Percentiles rank a stretch among this genome's conserved stretches.
Evolutionary conservation across 2,329 filamentous ascomycete species (phyloP).

Genomic region (Epichloe gansuensis): DNA sequence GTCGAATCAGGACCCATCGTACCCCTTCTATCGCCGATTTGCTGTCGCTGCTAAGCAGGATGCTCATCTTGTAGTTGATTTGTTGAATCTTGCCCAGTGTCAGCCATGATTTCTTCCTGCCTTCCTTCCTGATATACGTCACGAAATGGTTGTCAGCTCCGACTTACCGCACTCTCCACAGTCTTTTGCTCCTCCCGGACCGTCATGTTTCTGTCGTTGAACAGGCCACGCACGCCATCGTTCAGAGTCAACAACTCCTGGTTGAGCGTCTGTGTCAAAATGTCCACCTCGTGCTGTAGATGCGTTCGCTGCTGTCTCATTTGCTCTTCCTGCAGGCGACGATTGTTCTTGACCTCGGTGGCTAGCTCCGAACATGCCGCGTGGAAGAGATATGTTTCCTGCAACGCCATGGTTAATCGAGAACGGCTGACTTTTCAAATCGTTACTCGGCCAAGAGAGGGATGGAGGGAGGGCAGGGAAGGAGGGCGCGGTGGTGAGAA

Average conservation of each 20-base stretch:
- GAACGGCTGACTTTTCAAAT: neutral
- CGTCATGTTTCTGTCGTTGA: conserved; percentile 90
- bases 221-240: conserved; percentile 89
- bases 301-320: conserved; percentile 74
- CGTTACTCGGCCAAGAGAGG: neutral
- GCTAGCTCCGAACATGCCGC: conserved; percentile 87
- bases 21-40: conserved; percentile 87
- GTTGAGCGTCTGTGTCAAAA: conserved; percentile 69
- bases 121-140: neutral
- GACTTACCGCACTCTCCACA: conserved; percentile 63
- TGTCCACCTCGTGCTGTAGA: conserved; percentile 91
- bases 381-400: conserved; percentile 83
- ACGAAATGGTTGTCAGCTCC: no score
- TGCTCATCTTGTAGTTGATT: conserved; percentile 92
- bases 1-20: conserved; percentile 67
- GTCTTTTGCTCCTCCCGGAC: conserved; percentile 78
- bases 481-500: neutral
- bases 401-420: neutral
- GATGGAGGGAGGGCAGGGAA: no score
- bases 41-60: conserved; percentile 76
- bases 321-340: conserved; percentile 65
- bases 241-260: conserved; percentile 74
- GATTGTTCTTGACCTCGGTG: conserved; percentile 71
- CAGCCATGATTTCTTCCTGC: neutral
- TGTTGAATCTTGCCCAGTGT: conserved; percentile 61